Base-by-base conservation (phyloP, 176 grass and related monocot genomes). In the Metroxylon sagu region DNA sequence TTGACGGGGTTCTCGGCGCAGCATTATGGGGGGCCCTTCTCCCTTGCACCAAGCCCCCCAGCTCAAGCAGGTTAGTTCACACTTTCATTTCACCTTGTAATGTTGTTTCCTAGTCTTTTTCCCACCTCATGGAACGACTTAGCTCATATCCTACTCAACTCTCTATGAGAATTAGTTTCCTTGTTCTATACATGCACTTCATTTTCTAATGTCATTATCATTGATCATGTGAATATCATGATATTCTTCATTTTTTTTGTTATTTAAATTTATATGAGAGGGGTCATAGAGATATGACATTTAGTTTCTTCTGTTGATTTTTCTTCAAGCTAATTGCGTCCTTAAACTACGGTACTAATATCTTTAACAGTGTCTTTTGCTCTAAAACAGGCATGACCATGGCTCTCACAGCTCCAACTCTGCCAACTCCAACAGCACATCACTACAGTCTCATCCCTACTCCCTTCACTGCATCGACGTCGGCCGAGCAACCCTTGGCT, bases 311-410 rank as follows among this genome's bases (percentile, higher is more conserved):
- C 21, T 23, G 7, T 35, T 35, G 30, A 35, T 35, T 39, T 39
- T 39, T 39, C 35, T 39, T 39, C 5, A n/a, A 86, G 56, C 57
- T 87, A 56, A 70, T 62, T 65, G 49, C 26, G 8, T 39, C 35
- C 35, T 39, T 77, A 53, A 60, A 26, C 69, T 68, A 60, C 59
- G 63, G 19, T 71, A 77, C 77, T 89, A 81, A 80, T 89, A 89
- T 78, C 74, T 82, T 96, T 53, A 77, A 90, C 86, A 84, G 76
- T 87, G 60, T 84, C 79, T 77, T 72, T 96, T 59, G 76, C 74
- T 73, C 75, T 96, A 78, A 82, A 96, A 82, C 86, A 96, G 91
- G 91, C 86, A 87, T 96, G 77, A 96, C 83, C 18, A 96, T 79
- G 86, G 86, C 86, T 87, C 83, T 85, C 60, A 72, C 86, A 54